Evolutionary conservation across 1,284 basidiomycete species (phyloP).

Genomic region (Chalciporus sp.): DNA sequence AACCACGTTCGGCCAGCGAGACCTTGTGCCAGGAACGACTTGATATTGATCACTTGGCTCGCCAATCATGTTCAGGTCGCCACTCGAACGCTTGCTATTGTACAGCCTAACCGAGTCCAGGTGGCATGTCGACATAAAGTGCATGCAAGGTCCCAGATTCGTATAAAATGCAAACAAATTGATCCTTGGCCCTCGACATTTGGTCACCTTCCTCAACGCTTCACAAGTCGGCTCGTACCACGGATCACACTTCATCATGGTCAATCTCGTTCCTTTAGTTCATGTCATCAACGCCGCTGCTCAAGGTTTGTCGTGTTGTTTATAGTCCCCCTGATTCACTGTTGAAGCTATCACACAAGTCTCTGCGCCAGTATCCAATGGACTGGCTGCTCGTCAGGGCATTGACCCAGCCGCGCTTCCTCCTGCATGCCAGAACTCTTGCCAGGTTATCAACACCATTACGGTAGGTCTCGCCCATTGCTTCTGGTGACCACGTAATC

Average conservation of each 20-base stretch:
- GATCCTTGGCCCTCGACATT: too few relatives aligned
- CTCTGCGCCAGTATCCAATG: conserved; percentile 1
- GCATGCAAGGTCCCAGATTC: not conserved
- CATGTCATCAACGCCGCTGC: conserved; percentile 11
- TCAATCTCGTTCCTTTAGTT: conserved; percentile 23
- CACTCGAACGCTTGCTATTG: not conserved
- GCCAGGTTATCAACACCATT: conserved; percentile 21
- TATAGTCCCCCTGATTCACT: not conserved
- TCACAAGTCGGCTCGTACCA: too few relatives aligned
- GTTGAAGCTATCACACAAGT: conserved; percentile 3
- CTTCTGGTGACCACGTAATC: too few relatives aligned
- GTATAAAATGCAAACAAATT: conserved; percentile 6
- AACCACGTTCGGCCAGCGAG: too few relatives aligned
- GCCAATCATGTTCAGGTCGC: too few relatives aligned
- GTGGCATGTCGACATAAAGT: not conserved
- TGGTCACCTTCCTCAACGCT: too few relatives aligned
- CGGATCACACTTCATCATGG: conserved; percentile 17
- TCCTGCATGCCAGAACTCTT: conserved; percentile 24
- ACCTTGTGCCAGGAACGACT: too few relatives aligned
- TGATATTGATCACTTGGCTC: too few relatives aligned
- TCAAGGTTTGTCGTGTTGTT: conserved; percentile 11
- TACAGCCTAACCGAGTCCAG: not conserved
- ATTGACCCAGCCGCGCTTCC: conserved; percentile 12
- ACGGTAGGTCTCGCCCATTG: conserved; percentile 15
- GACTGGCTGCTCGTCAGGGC: conserved; percentile 25